phyloP scores from a whole-genome alignment of 345 rosid genomes.

The Rhodamnia rubescens region DNA sequence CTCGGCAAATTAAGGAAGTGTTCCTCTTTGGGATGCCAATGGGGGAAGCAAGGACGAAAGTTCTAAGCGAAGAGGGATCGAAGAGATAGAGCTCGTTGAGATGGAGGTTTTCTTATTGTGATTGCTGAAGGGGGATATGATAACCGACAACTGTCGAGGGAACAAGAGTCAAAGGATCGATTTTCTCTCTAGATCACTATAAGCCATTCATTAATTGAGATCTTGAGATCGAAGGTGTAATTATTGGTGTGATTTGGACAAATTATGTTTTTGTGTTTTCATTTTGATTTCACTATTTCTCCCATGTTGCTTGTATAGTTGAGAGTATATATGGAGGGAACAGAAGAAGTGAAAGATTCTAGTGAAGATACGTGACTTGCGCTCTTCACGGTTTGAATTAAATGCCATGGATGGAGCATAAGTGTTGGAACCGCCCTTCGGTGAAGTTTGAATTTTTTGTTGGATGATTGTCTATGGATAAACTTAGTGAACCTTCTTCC shows the following conservation, averaged over 20 bases:
- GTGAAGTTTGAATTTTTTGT: not conserved
- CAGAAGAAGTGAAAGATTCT: not conserved
- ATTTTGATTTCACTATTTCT: not conserved
- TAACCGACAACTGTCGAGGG: not conserved
- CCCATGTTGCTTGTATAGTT: too few species aligned
- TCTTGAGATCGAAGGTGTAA: not conserved
- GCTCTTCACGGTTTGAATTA: not conserved
- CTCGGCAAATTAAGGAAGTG: constrained; percentile 51
- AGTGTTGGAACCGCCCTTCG: not conserved
- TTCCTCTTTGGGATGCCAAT: constrained; percentile 86
- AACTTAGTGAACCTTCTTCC: not conserved
- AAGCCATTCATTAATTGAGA: not conserved
- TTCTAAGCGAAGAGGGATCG: too few species aligned
- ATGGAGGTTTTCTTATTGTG: constrained; percentile 64
- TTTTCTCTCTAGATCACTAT: not conserved
- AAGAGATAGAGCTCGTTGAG: constrained; percentile 43
- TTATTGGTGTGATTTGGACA: not conserved
- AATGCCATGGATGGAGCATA: not conserved
- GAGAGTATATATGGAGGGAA: too few species aligned
- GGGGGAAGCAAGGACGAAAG: constrained; percentile 10
- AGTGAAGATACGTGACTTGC: not conserved
- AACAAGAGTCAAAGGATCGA: not conserved
- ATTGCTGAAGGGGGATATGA: constrained; percentile 7
- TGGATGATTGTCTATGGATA: not conserved
- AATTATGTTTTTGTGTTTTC: not conserved